A percentile compares a stretch with the other conserved stretches of the same genome.
Evolutionary conservation across 768 basidiomycete species (phyloP).

Genomic region (Roridomyces roridus): DNA sequence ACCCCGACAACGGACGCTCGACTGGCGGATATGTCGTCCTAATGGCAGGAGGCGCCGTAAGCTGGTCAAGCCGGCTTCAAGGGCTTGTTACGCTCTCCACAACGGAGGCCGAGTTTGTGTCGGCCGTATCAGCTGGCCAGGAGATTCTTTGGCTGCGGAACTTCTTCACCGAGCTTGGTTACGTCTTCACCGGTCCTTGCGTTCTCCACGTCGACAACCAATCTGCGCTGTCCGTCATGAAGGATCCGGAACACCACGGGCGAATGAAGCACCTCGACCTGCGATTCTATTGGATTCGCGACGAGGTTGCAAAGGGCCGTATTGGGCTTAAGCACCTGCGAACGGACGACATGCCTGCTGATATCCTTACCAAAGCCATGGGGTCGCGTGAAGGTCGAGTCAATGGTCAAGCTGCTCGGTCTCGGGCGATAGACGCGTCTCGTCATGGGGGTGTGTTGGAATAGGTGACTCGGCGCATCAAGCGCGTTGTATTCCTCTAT

Average conservation of each 20-base stretch:
- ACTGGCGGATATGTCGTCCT: constrained; percentile 44
- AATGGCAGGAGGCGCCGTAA: constrained; percentile 40
- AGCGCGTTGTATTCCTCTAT: too few relatives aligned
- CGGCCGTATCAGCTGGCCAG: constrained; percentile 35
- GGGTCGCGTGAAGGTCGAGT: constrained; percentile 5
- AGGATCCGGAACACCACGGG: constrained; percentile 42
- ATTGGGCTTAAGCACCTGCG: constrained; percentile 22
- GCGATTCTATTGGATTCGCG: constrained; percentile 31
- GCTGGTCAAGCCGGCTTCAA: constrained; percentile 46
- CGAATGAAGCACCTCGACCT: constrained; percentile 37
- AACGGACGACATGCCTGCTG: constrained; percentile 30
- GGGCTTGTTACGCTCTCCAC: constrained; percentile 43
- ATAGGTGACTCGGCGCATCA: too few relatives aligned
- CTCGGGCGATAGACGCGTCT: too few relatives aligned
- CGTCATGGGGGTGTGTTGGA: background rate
- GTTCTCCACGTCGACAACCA: constrained; percentile 43
- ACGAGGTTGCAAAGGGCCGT: constrained; percentile 17
- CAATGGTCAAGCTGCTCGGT: too few relatives aligned
- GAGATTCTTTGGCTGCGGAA: constrained; percentile 39
- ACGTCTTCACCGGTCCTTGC: constrained; percentile 22
- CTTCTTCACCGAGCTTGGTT: constrained; percentile 35
- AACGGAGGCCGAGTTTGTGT: constrained; percentile 47
- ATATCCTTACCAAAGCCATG: constrained; percentile 31
- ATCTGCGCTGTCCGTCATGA: constrained; percentile 37
- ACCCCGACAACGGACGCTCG: constrained; percentile 38